Percentiles rank a stretch among this genome's conserved stretches.
Conservation (phyloP, 192 early-diverging fungal species). For the Coemansia sp. region DNA sequence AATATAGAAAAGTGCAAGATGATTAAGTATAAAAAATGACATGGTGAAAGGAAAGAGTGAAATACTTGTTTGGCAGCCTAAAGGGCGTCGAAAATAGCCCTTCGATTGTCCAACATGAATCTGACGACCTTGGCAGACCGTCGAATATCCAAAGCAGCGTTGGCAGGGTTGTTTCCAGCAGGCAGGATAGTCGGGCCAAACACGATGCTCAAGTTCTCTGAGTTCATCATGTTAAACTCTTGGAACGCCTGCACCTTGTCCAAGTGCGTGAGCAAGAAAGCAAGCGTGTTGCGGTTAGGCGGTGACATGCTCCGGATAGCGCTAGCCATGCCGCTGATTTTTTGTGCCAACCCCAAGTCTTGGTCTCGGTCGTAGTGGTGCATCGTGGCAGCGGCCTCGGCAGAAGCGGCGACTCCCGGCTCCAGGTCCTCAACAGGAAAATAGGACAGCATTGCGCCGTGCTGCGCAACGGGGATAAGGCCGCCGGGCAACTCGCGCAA, state of each 20-base stretch:
- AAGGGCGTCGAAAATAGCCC: constrained; percentile 34
- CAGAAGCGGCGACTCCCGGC: constrained; percentile 3
- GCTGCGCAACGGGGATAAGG: constrained; percentile 63
- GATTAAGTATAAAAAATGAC: not conserved
- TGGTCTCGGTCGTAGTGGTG: constrained; percentile 17
- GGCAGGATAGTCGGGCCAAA: constrained; percentile 82
- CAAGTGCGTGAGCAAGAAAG: constrained; percentile 79
- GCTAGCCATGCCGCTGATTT: constrained; percentile 28
- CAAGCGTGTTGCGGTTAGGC: constrained; percentile 81
- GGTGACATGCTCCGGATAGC: constrained; percentile 68
- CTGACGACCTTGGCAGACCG: constrained; percentile 36
- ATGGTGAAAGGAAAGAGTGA: constrained; percentile 4
- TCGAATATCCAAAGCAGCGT: constrained; percentile 40
- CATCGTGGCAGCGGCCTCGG: constrained; percentile 3
- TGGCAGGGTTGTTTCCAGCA: constrained; percentile 22
- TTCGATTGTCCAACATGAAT: constrained; percentile 45
- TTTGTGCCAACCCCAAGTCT: constrained; percentile 25
- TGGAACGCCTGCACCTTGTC: constrained; percentile 76
- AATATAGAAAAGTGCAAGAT: not conserved
- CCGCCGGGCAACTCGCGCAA: constrained; percentile 94
- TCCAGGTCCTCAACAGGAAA: constrained; percentile 25
- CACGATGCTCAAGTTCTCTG: constrained; percentile 84
- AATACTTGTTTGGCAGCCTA: not conserved
- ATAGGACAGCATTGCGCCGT: constrained; percentile 27
- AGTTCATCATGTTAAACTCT: constrained; percentile 83